Conservation (phyloP, 345 rosid genomes). For the Psidium guajava region DNA sequence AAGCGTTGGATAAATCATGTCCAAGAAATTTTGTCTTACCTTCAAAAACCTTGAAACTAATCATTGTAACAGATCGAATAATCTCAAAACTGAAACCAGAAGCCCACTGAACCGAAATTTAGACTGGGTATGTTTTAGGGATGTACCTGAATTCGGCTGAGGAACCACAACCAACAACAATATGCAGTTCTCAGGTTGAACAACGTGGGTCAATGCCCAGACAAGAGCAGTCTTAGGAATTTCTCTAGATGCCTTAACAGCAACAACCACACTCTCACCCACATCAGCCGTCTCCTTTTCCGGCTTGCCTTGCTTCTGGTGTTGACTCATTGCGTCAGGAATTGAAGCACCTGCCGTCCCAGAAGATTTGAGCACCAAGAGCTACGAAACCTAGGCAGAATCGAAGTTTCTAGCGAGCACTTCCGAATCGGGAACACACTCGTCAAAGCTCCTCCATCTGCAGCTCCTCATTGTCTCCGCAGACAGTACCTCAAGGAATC, state of each 20-base stretch:
- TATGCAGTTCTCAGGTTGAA: slow-evolving; percentile 89
- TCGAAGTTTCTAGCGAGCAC: background rate
- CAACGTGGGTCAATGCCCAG: slow-evolving; percentile 98
- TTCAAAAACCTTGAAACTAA: background rate
- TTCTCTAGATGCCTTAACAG: background rate
- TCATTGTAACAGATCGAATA: background rate
- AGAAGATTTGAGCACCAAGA: background rate
- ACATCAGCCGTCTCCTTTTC: background rate
- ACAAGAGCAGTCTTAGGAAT: slow-evolving; percentile 58
- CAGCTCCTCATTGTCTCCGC: background rate
- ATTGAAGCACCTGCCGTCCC: background rate
- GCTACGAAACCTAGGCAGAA: background rate
- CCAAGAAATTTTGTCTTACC: background rate
- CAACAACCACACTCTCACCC: background rate
- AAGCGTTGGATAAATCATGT: background rate
- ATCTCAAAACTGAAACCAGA: background rate
- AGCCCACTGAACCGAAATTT: background rate
- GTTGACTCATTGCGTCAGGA: background rate
- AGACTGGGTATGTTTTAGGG: background rate
- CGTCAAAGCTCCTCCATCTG: background rate
- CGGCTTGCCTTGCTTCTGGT: background rate
- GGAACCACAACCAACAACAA: slow-evolving; percentile 80
- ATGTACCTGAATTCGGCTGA: slow-evolving; percentile 52
- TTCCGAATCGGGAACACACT: background rate
- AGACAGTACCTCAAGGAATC: background rate